A percentile compares a stretch with the other conserved stretches of the same genome.
Conservation (phyloP, 805 yeast genomes). For the Candida chilensis region DNA sequence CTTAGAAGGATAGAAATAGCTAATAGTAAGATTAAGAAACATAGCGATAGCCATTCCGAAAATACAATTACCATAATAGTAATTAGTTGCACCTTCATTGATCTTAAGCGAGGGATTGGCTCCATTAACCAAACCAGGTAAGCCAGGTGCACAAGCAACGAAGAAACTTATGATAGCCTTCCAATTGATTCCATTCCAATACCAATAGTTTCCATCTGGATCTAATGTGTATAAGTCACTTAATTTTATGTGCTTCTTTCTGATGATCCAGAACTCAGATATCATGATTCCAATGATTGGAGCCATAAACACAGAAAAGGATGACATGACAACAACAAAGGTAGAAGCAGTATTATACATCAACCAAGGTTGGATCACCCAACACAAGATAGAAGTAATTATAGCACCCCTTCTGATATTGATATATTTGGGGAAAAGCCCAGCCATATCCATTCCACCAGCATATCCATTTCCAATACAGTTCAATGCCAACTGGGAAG, state of each 20-base stretch:
- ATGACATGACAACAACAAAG: conserved; percentile 21
- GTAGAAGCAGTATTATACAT: conserved; percentile 20
- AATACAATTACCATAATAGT: conserved; percentile 32
- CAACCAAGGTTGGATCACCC: conserved; percentile 30
- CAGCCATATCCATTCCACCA: conserved; percentile 44
- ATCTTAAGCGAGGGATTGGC: conserved; percentile 17
- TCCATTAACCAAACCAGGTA: conserved; percentile 38
- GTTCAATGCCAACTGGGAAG: conserved; percentile 24
- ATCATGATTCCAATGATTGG: conserved; percentile 26
- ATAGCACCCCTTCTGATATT: conserved; percentile 36
- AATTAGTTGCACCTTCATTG: conserved; percentile 25
- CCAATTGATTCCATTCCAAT: conserved; percentile 32
- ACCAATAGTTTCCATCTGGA: conserved; percentile 28
- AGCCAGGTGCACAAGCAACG: conserved; percentile 32
- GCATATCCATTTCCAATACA: conserved; percentile 31
- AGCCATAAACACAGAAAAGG: conserved; percentile 25
- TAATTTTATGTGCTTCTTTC: conserved; percentile 26
- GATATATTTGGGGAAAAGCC: conserved; percentile 31
- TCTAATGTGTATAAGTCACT: conserved; percentile 25
- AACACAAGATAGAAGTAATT: conserved; percentile 17
- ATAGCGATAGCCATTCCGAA: conserved; percentile 31
- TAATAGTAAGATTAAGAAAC: conserved; percentile 20
- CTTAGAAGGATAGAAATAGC: conserved; percentile 22
- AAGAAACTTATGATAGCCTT: conserved; percentile 27
- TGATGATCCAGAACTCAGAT: conserved; percentile 25